Percentiles rank a stretch among this genome's conserved stretches.
phyloP scores from a whole-genome alignment of 139 green algal genomes.

The Ettlia oleoabundans region DNA sequence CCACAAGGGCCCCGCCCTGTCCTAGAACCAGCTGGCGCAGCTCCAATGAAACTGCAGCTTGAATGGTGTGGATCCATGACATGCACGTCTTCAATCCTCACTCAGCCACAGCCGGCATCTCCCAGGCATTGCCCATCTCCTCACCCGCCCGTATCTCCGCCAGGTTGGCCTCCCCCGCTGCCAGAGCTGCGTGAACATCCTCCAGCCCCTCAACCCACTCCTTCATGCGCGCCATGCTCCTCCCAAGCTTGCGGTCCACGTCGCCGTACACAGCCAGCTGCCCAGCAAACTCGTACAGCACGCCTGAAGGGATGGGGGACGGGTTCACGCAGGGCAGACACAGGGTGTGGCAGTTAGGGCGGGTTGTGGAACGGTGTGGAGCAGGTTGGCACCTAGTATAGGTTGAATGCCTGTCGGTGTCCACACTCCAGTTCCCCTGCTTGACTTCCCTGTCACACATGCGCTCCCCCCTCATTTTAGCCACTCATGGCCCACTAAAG shows the following conservation, averaged over 20 bases:
- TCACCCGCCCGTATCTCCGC: not conserved
- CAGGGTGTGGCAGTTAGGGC: not conserved
- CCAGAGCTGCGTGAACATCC: not conserved
- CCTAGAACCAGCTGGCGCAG: not conserved
- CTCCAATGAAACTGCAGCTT: too few relatives aligned
- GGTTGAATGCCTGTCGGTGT: too few relatives aligned
- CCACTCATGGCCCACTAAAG: not conserved
- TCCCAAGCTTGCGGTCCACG: conserved; percentile 46
- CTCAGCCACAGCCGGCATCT: conserved; percentile 1
- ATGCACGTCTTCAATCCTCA: too few relatives aligned
- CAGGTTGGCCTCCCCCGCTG: conserved; percentile 7
- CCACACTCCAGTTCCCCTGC: too few relatives aligned
- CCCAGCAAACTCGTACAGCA: conserved; percentile 50
- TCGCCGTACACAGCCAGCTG: conserved; percentile 49
- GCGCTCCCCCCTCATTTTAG: too few relatives aligned
- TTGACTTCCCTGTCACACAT: too few relatives aligned
- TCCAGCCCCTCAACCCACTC: conserved; percentile 22
- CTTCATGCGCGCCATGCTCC: conserved; percentile 45
- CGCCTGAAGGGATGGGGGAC: conserved; percentile 20
- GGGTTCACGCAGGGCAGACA: not conserved
- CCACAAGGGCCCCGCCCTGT: not conserved
- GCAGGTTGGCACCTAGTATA: too few relatives aligned
- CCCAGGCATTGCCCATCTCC: not conserved
- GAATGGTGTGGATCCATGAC: too few relatives aligned
- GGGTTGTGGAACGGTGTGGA: too few relatives aligned